Percentiles rank a stretch among this genome's conserved stretches.
These are phyloP conservation scores for Scheffersomyces cryptocercus DNA, from an alignment of 1,139 yeast genomes.

Conservation along the genomic window DNA sequence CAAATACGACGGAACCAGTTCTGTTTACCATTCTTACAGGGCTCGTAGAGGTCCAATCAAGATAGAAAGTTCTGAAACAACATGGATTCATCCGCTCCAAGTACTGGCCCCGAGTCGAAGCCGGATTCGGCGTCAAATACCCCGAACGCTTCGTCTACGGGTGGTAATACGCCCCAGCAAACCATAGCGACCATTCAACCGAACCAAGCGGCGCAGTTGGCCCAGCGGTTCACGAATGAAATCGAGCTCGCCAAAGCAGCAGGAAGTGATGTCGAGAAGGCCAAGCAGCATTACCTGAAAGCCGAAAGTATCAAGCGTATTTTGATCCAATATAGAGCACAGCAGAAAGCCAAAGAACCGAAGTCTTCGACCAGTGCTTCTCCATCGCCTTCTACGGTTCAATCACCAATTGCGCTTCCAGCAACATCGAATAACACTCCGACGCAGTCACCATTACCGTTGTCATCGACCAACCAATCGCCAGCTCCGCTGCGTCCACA, in stretches of 20 bases:
- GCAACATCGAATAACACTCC: not conserved
- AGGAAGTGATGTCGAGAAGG: conserved; percentile 58
- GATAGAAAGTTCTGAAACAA: too few species aligned
- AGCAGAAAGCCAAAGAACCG: conserved; percentile 15
- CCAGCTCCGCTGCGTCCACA: not conserved
- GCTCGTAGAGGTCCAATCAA: too few species aligned
- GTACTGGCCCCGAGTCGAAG: too few species aligned
- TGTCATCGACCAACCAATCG: not conserved
- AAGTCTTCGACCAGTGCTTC: not conserved
- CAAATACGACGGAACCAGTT: too few species aligned
- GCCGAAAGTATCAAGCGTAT: conserved; percentile 66
- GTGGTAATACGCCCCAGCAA: not conserved
- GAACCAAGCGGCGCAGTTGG: conserved; percentile 61
- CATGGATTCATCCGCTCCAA: too few species aligned
- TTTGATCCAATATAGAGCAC: conserved; percentile 40
- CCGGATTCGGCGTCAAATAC: too few species aligned
- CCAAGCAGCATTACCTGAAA: conserved; percentile 63
- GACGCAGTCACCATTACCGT: not conserved
- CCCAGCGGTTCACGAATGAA: conserved; percentile 59
- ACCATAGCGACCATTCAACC: conserved; percentile 38
- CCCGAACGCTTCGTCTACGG: not conserved
- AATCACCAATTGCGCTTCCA: not conserved
- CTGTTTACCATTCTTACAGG: too few species aligned
- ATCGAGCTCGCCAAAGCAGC: conserved; percentile 61
- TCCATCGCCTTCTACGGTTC: not conserved